These are phyloP conservation scores for Myotisia sp. DNA, from an alignment of 2,329 filamentous ascomycete genomes.

Conservation along the genomic window DNA sequence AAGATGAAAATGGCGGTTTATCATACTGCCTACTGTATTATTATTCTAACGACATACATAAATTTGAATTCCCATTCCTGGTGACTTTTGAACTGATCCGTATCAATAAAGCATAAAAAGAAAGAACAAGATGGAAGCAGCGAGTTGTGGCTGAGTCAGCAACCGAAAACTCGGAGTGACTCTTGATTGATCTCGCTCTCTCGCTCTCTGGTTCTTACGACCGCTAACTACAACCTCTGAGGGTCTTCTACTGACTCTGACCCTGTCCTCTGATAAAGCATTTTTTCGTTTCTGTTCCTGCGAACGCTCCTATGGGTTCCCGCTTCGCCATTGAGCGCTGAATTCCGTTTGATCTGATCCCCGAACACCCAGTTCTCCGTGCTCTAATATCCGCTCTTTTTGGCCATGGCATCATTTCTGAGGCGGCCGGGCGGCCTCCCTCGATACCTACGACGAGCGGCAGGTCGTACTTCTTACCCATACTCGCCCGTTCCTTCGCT, in stretches of 20 bases:
- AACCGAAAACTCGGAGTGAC: no score
- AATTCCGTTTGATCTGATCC: neutral
- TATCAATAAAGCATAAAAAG: no score
- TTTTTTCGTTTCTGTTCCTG: neutral
- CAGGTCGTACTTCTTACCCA: constrained; percentile 39
- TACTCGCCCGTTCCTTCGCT: constrained; percentile 29
- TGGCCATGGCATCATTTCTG: constrained; percentile 52
- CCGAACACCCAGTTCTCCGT: neutral
- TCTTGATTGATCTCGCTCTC: no score
- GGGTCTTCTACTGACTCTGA: neutral
- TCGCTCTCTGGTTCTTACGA: no score
- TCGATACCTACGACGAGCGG: constrained; percentile 45
- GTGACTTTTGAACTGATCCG: no score
- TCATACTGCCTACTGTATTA: no score
- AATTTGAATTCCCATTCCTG: no score
- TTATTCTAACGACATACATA: no score
- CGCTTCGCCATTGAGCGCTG: neutral
- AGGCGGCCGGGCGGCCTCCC: constrained; percentile 53
- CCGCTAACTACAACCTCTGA: no score
- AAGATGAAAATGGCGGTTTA: no score
- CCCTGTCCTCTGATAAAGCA: neutral
- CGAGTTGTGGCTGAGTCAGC: constrained; percentile 3
- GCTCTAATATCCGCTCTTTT: constrained; percentile 10
- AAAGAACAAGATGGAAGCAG: no score
- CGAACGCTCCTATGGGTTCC: neutral